A percentile compares a stretch with the other conserved stretches of the same genome.
These are phyloP conservation scores for Aquilaria malaccensis DNA, from an alignment of 345 rosid species.

Conservation along the genomic window DNA sequence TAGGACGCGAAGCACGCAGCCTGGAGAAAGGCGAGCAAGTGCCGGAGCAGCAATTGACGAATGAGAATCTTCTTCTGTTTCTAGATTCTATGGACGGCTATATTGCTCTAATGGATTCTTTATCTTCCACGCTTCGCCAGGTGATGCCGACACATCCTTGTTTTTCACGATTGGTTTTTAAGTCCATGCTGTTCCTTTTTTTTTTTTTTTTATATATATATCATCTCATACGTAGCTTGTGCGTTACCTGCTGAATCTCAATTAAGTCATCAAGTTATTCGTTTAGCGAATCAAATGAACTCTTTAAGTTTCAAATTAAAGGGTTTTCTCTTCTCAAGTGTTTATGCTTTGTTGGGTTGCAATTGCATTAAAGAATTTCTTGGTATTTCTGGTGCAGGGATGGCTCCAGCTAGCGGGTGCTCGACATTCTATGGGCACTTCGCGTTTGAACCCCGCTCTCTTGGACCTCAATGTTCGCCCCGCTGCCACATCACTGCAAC, in stretches of 20 bases:
- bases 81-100: constrained; percentile 77
- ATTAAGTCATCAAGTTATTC: not conserved
- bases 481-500: constrained; percentile 64
- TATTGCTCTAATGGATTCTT: constrained; percentile 45
- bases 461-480: constrained; percentile 69
- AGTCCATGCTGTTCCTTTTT: constrained; percentile 6
- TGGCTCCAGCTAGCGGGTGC: constrained; percentile 93
- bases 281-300: not conserved
- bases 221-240: too few species aligned
- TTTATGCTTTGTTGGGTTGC: not conserved
- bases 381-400: constrained; percentile 36
- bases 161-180: not conserved
- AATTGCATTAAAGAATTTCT: not conserved
- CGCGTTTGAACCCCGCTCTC: constrained; percentile 61
- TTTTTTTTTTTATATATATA: not conserved
- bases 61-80: constrained; percentile 43
- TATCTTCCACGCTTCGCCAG: constrained; percentile 71
- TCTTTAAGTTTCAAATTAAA: too few species aligned
- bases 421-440: constrained; percentile 86
- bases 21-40: constrained; percentile 19
- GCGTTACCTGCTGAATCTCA: too few species aligned
- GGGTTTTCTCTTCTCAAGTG: not conserved
- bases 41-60: constrained; percentile 11
- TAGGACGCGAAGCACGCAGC: constrained; percentile 1
- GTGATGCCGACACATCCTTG: constrained; percentile 18